Percentiles rank a stretch among this genome's conserved stretches.
Evolutionary conservation across 768 basidiomycete species (phyloP).

Genomic region (Boletus bicolor): DNA sequence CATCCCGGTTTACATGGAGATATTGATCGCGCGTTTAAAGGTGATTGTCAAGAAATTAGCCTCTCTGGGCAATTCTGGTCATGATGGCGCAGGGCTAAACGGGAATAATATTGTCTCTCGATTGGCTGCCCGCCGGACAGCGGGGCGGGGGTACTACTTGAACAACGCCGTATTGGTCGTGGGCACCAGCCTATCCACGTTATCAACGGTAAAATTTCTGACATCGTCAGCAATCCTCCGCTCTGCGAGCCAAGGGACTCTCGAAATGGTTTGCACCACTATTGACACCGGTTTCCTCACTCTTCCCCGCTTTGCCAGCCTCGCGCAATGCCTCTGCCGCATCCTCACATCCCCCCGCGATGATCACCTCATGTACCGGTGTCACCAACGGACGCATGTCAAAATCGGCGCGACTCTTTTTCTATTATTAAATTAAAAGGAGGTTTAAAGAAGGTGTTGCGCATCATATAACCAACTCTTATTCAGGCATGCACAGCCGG

Average conservation of each 20-base stretch:
- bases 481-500: not conserved
- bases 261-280: not conserved
- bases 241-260: not conserved
- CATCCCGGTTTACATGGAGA: not conserved
- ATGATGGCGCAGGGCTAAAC: not conserved
- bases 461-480: not conserved
- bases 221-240: not conserved
- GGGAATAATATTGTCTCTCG: not conserved
- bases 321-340: not conserved
- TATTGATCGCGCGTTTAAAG: too few species aligned
- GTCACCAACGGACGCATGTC: not conserved
- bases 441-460: not conserved
- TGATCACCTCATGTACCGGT: not conserved
- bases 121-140: not conserved
- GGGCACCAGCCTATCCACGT: not conserved
- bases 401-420: not conserved
- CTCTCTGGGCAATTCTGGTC: not conserved
- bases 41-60: slow-evolving; percentile 1
- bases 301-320: not conserved
- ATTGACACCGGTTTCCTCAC: not conserved
- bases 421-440: not conserved
- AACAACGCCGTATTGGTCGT: not conserved
- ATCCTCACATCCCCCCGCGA: not conserved
- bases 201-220: not conserved
- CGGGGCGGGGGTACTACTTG: not conserved